phyloP scores from a whole-genome alignment of 352 stramenopile species.

The Globisporangium viniferum region DNA sequence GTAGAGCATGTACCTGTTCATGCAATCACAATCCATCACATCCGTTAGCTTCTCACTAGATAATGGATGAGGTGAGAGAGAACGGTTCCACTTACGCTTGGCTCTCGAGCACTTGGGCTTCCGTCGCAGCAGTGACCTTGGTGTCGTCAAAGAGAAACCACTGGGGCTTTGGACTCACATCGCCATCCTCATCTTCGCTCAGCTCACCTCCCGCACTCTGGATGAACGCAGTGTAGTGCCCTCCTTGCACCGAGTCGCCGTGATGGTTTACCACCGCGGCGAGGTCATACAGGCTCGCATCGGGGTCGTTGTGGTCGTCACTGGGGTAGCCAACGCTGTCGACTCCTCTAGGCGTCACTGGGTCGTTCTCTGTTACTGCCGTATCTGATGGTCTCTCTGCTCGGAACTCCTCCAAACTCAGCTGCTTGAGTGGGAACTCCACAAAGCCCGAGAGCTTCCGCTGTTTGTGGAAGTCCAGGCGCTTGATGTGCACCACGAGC shows the following conservation, averaged over 20 bases:
- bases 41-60: neutral
- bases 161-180: conserved; percentile 15
- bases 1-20: conserved; percentile 24
- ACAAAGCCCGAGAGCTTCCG: conserved; percentile 53
- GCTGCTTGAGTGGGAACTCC: conserved; percentile 41
- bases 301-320: conserved; percentile 11
- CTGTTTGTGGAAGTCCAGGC: conserved; percentile 66
- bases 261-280: conserved; percentile 65
- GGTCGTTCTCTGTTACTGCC: neutral
- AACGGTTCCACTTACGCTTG: conserved; percentile 44
- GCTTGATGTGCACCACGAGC: conserved; percentile 75
- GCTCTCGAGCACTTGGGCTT: conserved; percentile 36
- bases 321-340: conserved; percentile 1
- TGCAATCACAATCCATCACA: neutral
- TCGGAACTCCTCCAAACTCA: conserved; percentile 39
- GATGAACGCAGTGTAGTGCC: conserved; percentile 69
- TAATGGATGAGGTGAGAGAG: neutral
- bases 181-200: conserved; percentile 16
- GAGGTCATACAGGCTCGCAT: conserved; percentile 51
- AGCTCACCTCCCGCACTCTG: conserved; percentile 8
- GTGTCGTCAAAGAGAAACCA: conserved; percentile 70
- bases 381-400: conserved; percentile 10
- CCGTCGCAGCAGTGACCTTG: conserved; percentile 32
- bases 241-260: conserved; percentile 59
- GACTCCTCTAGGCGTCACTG: conserved; percentile 18